These are phyloP conservation scores for Laburnicola sp. DNA, from an alignment of 2,329 filamentous ascomycete genomes.

Conservation along the genomic window DNA sequence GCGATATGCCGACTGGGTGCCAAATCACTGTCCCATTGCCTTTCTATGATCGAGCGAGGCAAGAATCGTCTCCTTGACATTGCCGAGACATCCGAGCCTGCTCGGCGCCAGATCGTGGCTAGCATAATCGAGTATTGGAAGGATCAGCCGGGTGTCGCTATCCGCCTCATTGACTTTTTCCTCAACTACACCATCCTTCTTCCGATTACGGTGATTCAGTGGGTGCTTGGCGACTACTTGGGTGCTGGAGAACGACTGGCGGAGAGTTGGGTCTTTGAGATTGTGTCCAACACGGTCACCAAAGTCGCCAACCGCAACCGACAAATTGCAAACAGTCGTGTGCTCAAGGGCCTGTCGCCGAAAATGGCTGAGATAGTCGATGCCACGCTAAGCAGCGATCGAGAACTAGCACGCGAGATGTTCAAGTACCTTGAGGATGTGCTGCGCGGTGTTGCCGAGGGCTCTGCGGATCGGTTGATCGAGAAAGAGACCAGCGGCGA, in stretches of 20 bases:
- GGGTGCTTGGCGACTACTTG: slow-evolving; percentile 74
- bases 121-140: slow-evolving; percentile 93
- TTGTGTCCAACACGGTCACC: slow-evolving; percentile 82
- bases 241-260: slow-evolving; percentile 69
- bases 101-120: slow-evolving; percentile 83
- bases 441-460: slow-evolving; percentile 70
- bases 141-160: slow-evolving; percentile 85
- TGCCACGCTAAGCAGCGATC: slow-evolving; percentile 69
- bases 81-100: slow-evolving; percentile 72
- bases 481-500: slow-evolving; percentile 63
- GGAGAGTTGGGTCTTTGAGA: slow-evolving; percentile 80
- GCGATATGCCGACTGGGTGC: slow-evolving; percentile 90
- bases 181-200: slow-evolving; percentile 96
- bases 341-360: slow-evolving; percentile 58
- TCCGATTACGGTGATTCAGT: slow-evolving; percentile 82
- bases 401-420: slow-evolving; percentile 73
- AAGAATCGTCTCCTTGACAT: slow-evolving; percentile 85
- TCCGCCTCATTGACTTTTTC: slow-evolving; percentile 93
- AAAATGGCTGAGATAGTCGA: slow-evolving; percentile 65
- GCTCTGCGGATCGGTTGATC: slow-evolving; percentile 73
- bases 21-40: slow-evolving; percentile 93
- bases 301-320: slow-evolving; percentile 88
- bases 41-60: slow-evolving; percentile 93
- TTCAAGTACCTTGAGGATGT: slow-evolving; percentile 82
- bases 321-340: slow-evolving; percentile 70